Percentiles rank a stretch among this genome's conserved stretches.
Evolutionary conservation across 352 stramenopile genomes (phyloP).

Genomic region (Pythium monospermum): DNA sequence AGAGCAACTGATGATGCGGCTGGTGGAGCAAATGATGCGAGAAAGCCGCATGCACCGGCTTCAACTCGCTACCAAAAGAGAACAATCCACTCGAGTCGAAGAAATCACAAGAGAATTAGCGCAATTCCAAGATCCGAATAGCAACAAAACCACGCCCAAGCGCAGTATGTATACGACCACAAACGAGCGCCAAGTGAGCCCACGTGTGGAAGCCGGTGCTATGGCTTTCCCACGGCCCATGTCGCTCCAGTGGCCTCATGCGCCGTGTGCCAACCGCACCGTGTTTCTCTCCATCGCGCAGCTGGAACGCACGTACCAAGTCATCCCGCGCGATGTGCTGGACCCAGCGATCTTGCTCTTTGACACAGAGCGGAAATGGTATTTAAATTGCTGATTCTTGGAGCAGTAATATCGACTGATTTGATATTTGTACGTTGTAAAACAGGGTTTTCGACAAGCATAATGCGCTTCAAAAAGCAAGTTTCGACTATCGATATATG

Average conservation of each 20-base stretch:
- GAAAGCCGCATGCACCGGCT: constrained; percentile 64
- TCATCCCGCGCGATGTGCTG: constrained; percentile 59
- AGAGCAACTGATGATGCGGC: constrained; percentile 61
- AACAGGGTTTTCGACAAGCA: constrained; percentile 64
- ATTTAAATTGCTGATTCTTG: no score
- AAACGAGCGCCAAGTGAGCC: background rate
- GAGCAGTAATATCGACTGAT: no score
- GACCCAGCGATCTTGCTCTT: constrained; percentile 60
- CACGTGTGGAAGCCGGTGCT: background rate
- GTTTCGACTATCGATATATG: constrained; percentile 77
- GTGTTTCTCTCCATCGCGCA: constrained; percentile 71
- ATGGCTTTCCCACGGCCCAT: constrained; percentile 33
- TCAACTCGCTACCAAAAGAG: constrained; percentile 54
- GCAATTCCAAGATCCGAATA: constrained; percentile 2
- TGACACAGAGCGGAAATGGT: constrained; percentile 67
- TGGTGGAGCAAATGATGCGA: constrained; percentile 53
- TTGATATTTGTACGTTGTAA: no score
- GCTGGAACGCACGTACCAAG: constrained; percentile 54
- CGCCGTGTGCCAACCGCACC: constrained; percentile 45
- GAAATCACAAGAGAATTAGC: constrained; percentile 54
- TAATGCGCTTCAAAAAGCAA: constrained; percentile 57
- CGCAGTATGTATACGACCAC: no score
- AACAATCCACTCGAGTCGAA: constrained; percentile 39
- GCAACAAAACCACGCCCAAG: constrained; percentile 7
- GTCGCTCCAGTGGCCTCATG: constrained; percentile 56